These are phyloP conservation scores for Cardiospermum halicacabum DNA, from an alignment of 345 rosid genomes.

Conservation along the genomic window DNA sequence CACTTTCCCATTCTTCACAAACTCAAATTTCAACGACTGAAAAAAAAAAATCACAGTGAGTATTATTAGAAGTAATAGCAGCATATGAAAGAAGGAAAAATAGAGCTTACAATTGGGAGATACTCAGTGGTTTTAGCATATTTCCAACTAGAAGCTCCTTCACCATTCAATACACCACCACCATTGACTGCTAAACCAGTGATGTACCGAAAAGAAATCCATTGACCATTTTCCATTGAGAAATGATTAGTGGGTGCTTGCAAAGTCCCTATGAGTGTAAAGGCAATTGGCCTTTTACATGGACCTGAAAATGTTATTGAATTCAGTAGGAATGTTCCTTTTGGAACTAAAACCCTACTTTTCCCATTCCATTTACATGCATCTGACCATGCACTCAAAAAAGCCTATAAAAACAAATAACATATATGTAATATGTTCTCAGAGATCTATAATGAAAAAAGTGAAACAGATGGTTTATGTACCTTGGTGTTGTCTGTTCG, in stretches of 20 bases:
- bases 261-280: background rate
- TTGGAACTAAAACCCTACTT: constrained; percentile 20
- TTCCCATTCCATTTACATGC: constrained; percentile 15
- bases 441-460: no score
- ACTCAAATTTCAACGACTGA: constrained; percentile 15
- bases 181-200: background rate
- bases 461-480: no score
- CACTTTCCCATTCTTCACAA: constrained; percentile 18
- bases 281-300: constrained; percentile 19
- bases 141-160: background rate
- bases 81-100: background rate
- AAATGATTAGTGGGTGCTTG: background rate
- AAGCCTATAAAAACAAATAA: constrained; percentile 19
- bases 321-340: constrained; percentile 18
- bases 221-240: background rate
- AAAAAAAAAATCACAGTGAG: background rate
- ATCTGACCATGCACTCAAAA: constrained; percentile 21
- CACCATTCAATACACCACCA: background rate
- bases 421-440: no score
- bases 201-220: background rate
- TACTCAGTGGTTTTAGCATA: no score
- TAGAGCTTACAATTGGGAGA: no score
- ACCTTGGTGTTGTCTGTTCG: no score
- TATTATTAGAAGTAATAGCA: no score
- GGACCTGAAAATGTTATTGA: constrained; percentile 22